phyloP scores from a whole-genome alignment of 2,329 filamentous ascomycete species.

The Tolypocladium sp. region DNA sequence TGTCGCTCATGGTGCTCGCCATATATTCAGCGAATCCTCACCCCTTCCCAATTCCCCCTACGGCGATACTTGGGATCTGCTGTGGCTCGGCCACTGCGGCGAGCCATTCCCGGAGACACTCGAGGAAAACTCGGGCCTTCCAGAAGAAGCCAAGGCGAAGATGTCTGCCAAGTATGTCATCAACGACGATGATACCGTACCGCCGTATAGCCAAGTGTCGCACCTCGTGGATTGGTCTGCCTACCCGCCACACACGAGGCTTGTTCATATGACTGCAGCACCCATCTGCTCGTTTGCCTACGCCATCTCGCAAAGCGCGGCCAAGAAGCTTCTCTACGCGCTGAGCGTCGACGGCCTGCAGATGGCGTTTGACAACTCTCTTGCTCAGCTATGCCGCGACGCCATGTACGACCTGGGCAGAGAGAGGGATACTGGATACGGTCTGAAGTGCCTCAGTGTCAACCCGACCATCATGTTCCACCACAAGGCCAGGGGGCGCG shows the following conservation, averaged over 20 bases:
- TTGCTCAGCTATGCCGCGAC: conserved; percentile 34
- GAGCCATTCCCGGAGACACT: conserved; percentile 17
- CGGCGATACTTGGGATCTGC: conserved; percentile 39
- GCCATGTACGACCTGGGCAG: conserved; percentile 16
- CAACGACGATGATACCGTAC: conserved; percentile 24
- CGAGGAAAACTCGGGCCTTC: conserved; percentile 10
- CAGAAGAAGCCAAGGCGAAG: conserved; percentile 1
- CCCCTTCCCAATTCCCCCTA: conserved; percentile 25
- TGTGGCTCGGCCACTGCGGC: conserved; percentile 40
- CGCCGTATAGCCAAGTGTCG: conserved; percentile 14
- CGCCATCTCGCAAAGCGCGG: conserved; percentile 32
- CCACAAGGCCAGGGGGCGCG: conserved; percentile 17
- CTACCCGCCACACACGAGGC: conserved; percentile 29
- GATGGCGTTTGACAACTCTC: conserved; percentile 30
- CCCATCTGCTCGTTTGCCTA: conserved; percentile 34
- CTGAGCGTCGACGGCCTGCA: conserved; percentile 31
- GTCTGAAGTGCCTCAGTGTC: conserved; percentile 19
- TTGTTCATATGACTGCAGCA: conserved; percentile 31
- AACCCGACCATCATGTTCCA: conserved; percentile 25
- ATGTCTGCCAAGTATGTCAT: conserved; percentile 9
- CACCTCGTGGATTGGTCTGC: conserved; percentile 17
- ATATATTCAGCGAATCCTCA: background rate
- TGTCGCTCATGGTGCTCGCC: conserved; percentile 3
- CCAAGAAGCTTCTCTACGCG: conserved; percentile 30
- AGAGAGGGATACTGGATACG: background rate